Base-by-base conservation (phyloP, 345 rosid species). In the Lepidium didymum region DNA sequence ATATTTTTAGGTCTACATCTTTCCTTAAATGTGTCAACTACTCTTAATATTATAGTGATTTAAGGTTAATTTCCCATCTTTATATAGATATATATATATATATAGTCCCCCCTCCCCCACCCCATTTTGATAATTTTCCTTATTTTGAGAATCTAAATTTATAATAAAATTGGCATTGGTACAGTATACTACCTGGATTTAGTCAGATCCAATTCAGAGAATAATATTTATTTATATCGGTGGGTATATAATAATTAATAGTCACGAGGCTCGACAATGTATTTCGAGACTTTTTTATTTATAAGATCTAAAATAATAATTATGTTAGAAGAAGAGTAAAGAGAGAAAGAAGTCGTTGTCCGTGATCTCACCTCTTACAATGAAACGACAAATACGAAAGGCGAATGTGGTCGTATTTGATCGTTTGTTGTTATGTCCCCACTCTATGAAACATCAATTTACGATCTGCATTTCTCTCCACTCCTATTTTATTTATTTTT, bases 251-350 rank as follows among this genome's bases (percentile, higher is more conserved):
- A 10, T 51, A 18, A 42, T 51, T 51, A 41, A 58, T 11, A 51
- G 77, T 73, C 77, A 73, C 77, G 77, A 58, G 67, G 13, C 67
- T 73, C 67, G 66, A 73, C 72, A 73, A 57, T 10, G 10, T 55
- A 56, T 64, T 25, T 38, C 45, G 4, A 60, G 60, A 45, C 54
- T 62, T 47, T 14, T 56, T 19, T 9, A 8, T 19, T 40, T 51
- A 56, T 8, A 52, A 60, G 27, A 59, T 41, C 40, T 29, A 18
- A 47, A 0, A 56, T 19, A 25, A 37, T 14, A 51, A 45, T 38
- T 16, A 5, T 49, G 21, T 58, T 23, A 8, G 66, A 49, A 8
- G 66, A 49, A 40, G 31, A 64, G 60, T 73, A 8, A 57, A 31
- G 45, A 41, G n/a, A n/a, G n/a, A 56, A 64, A 64, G 16, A 33